These are phyloP conservation scores for Nicotiana noctiflora DNA, from an alignment of 257 asterid genomes.

Conservation along the genomic window DNA sequence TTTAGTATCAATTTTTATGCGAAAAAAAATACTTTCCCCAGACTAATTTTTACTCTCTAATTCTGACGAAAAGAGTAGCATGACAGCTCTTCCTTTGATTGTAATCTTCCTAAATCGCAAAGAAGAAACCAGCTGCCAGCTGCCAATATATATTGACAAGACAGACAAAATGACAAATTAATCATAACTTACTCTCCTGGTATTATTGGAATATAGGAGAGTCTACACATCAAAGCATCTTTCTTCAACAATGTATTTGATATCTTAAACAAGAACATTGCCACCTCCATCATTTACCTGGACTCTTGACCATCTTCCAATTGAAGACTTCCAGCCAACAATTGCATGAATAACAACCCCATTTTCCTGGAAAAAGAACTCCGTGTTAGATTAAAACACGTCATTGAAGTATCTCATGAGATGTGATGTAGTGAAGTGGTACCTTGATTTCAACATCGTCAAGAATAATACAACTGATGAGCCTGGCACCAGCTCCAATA, in stretches of 20 bases:
- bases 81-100: background rate
- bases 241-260: background rate
- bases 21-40: background rate
- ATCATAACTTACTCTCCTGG: background rate
- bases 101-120: background rate
- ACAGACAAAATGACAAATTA: background rate
- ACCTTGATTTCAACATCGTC: conserved; percentile 93
- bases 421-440: conserved; percentile 1
- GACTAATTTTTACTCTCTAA: background rate
- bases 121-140: background rate
- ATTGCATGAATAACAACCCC: conserved; percentile 70
- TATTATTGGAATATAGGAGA: background rate
- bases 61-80: background rate
- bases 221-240: background rate
- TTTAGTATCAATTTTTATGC: background rate
- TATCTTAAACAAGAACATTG: background rate
- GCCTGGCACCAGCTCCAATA: conserved; percentile 84
- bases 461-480: conserved; percentile 69
- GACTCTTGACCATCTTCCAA: conserved; percentile 89
- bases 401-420: conserved; percentile 1
- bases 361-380: conserved; percentile 42
- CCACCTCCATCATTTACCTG: conserved; percentile 42
- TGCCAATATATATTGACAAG: background rate
- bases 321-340: conserved; percentile 76
- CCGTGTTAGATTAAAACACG: conserved; percentile 1